Evolutionary conservation across 192 early-diverging fungal genomes (phyloP).

Genomic region (Coemansia sp.): DNA sequence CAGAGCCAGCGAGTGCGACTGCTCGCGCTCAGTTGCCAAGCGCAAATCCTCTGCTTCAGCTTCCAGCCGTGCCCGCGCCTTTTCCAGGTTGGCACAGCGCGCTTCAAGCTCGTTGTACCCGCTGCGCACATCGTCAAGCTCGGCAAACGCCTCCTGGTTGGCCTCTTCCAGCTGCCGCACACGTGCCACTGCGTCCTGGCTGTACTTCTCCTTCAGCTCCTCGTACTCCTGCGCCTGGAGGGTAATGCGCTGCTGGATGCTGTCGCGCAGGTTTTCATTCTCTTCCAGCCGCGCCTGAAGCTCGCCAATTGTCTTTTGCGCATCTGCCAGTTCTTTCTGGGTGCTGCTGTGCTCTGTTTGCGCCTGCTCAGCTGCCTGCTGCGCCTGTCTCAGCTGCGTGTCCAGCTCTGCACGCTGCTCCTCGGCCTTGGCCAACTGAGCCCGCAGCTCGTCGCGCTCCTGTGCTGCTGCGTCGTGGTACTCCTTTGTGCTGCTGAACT

Average conservation of each 20-base stretch:
- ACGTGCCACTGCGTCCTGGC: conserved; percentile 57
- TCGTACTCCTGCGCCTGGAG: conserved; percentile 64
- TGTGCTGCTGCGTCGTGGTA: conserved; percentile 25
- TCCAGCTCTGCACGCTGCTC: conserved; percentile 14
- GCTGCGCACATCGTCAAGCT: conserved; percentile 64
- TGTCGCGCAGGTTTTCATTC: conserved; percentile 54
- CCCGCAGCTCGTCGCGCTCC: conserved; percentile 22
- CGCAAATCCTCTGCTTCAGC: conserved; percentile 75
- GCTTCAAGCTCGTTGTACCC: conserved; percentile 63
- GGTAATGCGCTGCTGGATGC: conserved; percentile 54
- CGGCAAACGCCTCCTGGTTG: conserved; percentile 56
- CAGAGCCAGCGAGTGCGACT: conserved; percentile 55
- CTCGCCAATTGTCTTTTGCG: conserved; percentile 57
- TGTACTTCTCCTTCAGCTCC: conserved; percentile 60
- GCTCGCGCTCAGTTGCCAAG: conserved; percentile 70
- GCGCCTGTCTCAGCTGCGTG: conserved; percentile 6
- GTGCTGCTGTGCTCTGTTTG: conserved; percentile 1
- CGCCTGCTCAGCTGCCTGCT: conserved; percentile 10
- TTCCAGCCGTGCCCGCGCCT: conserved; percentile 63
- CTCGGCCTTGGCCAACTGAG: conserved; percentile 11
- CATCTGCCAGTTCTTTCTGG: conserved; percentile 19
- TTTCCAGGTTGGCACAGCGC: conserved; percentile 61
- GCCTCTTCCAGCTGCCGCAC: conserved; percentile 58
- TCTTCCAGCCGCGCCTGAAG: conserved; percentile 67
- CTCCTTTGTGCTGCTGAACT: conserved; percentile 21